phyloP scores from a whole-genome alignment of 345 rosid species.

The Chamaenerion angustifolium region DNA sequence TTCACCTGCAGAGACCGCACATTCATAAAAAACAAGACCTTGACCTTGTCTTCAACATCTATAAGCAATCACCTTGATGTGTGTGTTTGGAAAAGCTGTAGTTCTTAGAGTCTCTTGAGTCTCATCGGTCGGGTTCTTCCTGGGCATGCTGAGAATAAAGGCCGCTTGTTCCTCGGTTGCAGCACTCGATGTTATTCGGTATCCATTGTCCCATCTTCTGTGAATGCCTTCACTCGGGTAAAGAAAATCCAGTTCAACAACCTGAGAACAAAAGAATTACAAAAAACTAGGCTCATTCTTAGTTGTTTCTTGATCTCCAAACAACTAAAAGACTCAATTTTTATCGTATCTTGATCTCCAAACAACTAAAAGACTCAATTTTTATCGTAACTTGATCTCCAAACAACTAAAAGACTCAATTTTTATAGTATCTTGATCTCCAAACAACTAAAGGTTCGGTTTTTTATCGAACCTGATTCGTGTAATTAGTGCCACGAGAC shows the following conservation, averaged over 20 bases:
- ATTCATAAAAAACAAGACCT: too few relatives aligned
- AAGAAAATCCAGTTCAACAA: conserved; percentile 31
- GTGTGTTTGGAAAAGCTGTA: conserved; percentile 27
- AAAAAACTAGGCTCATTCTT: too few relatives aligned
- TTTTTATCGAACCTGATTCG: conserved; percentile 4
- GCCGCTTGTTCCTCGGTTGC: conserved; percentile 29
- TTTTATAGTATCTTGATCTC: too few relatives aligned
- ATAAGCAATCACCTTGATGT: conserved; percentile 16
- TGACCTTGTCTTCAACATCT: too few relatives aligned
- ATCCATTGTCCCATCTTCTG: conserved; percentile 27
- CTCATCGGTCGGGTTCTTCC: conserved; percentile 22
- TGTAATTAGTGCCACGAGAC: conserved; percentile 7
- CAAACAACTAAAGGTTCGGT: too few relatives aligned
- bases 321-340: too few relatives aligned
- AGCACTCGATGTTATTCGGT: conserved; percentile 24
- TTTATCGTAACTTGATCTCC: too few relatives aligned
- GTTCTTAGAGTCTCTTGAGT: conserved; percentile 28
- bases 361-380: too few relatives aligned
- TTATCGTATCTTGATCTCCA: too few relatives aligned
- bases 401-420: too few relatives aligned
- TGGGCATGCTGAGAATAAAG: conserved; percentile 26
- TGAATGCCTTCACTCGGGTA: conserved; percentile 34
- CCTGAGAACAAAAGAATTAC: conserved; percentile 6
- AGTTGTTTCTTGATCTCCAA: too few relatives aligned
- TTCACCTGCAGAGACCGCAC: too few relatives aligned